These are phyloP conservation scores for Aspergillus fumigatiaffinis DNA, from an alignment of 2,329 filamentous ascomycete genomes.

Conservation along the genomic window DNA sequence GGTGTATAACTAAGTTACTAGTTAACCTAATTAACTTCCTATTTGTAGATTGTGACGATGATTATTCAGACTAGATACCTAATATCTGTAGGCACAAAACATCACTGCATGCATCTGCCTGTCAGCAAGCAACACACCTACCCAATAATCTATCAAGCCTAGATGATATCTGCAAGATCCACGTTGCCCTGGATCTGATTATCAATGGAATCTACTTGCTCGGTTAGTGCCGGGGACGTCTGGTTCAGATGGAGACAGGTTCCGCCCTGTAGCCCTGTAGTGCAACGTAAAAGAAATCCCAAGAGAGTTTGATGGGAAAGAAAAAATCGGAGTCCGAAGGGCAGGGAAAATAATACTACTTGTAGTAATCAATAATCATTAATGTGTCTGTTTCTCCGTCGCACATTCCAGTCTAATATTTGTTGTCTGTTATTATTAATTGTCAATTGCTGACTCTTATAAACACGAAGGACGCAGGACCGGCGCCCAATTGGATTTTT, in stretches of 20 bases:
- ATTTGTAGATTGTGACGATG: neutral
- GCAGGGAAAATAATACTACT: neutral
- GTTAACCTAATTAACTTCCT: neutral
- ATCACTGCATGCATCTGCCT: neutral
- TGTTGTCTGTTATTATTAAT: neutral
- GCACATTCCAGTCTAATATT: neutral
- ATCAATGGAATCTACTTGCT: neutral
- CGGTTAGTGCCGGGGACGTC: slow-evolving; percentile 5
- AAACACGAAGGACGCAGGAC: neutral
- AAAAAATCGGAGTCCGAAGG: neutral
- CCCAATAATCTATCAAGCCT: neutral
- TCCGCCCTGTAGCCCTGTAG: neutral
- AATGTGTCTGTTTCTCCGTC: neutral
- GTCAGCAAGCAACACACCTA: neutral
- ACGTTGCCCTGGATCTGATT: neutral
- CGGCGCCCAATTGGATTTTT: neutral
- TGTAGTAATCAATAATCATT: neutral
- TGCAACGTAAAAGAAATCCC: neutral
- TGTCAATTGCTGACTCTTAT: neutral
- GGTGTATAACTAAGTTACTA: too few relatives aligned
- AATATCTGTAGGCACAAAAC: neutral
- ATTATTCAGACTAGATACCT: neutral
- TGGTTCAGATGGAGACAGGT: neutral
- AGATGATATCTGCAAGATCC: neutral
- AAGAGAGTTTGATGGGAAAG: neutral